These are phyloP conservation scores for Auriculariales sp. DNA, from an alignment of 768 basidiomycete species.

Conservation along the genomic window DNA sequence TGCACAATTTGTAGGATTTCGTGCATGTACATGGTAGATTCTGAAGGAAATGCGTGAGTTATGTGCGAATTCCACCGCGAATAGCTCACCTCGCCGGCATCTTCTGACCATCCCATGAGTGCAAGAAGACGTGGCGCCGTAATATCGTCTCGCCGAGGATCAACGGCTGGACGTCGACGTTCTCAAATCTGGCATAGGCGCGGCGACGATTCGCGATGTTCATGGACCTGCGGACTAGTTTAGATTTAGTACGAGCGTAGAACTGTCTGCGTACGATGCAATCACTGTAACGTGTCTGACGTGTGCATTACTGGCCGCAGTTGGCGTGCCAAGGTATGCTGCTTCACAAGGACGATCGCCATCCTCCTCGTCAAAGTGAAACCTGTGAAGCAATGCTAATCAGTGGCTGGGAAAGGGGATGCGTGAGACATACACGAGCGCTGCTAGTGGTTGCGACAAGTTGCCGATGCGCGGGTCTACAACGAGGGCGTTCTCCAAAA, in stretches of 20 bases:
- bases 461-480: constrained; percentile 32
- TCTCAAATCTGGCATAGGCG: constrained; percentile 3
- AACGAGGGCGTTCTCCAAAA: constrained; percentile 61
- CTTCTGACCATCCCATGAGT: constrained; percentile 49
- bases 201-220: background rate
- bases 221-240: constrained; percentile 2
- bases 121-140: constrained; percentile 59
- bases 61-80: background rate
- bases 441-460: constrained; percentile 38
- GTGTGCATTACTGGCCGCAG: background rate
- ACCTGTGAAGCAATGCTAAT: background rate
- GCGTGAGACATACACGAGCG: constrained; percentile 27
- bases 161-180: constrained; percentile 37
- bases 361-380: constrained; percentile 4
- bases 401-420: background rate
- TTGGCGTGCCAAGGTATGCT: constrained; percentile 2
- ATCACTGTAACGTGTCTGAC: constrained; percentile 38
- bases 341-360: constrained; percentile 8
- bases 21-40: constrained; percentile 3
- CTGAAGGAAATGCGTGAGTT: background rate
- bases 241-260: background rate
- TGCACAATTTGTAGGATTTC: constrained; percentile 34
- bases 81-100: background rate
- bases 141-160: constrained; percentile 41
- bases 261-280: constrained; percentile 29